Conservation (phyloP, 2,329 filamentous ascomycete genomes). For the Ascochyta rabiei region DNA sequence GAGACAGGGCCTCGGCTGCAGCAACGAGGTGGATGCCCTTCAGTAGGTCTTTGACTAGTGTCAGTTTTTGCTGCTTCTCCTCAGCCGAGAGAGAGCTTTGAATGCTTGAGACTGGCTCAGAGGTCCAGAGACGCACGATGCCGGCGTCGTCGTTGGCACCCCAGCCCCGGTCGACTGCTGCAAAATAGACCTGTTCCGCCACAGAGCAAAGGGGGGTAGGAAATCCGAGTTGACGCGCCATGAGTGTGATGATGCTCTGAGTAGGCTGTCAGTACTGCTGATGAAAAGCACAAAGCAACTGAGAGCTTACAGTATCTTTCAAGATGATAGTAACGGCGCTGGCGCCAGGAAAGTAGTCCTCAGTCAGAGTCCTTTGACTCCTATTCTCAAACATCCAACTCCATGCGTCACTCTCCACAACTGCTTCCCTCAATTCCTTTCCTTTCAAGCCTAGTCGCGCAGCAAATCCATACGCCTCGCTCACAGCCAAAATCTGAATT, state of each 20-base stretch:
- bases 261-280: not conserved
- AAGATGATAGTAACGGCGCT: conserved; percentile 55
- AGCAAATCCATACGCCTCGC: conserved; percentile 64
- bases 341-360: conserved; percentile 55
- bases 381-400: conserved; percentile 64
- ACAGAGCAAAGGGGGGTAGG: conserved; percentile 65
- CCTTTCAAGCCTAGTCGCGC: conserved; percentile 61
- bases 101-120: conserved; percentile 47
- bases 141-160: conserved; percentile 61
- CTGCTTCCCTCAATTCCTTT: conserved; percentile 55
- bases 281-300: no score
- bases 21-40: conserved; percentile 45
- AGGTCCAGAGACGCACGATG: conserved; percentile 60
- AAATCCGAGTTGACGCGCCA: conserved; percentile 64
- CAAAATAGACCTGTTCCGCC: conserved; percentile 70
- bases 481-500: conserved; percentile 62
- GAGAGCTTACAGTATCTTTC: conserved; percentile 51
- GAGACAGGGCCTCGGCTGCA: conserved; percentile 46
- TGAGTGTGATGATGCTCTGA: conserved; percentile 69
- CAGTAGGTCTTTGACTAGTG: conserved; percentile 45
- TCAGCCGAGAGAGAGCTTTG: conserved; percentile 27
- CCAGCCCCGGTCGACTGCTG: conserved; percentile 64
- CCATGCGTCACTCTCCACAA: conserved; percentile 54
- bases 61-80: conserved; percentile 40
- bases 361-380: conserved; percentile 59